These are phyloP conservation scores for Paratinospora sagittata DNA, from an alignment of 164 flowering plant genomes.

Conservation along the genomic window DNA sequence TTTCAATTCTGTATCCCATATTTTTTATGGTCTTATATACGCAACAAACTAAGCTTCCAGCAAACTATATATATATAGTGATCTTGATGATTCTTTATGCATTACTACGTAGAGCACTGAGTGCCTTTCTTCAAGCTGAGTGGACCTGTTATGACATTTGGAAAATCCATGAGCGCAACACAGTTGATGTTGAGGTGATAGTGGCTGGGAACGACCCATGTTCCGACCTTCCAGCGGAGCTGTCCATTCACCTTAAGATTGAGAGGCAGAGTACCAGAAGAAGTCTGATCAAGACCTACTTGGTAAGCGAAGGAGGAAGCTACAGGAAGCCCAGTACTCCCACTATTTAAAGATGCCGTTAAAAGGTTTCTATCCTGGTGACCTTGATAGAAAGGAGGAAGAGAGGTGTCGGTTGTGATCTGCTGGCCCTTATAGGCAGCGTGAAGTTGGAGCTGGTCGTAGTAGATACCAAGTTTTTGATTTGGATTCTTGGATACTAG, in stretches of 20 bases:
- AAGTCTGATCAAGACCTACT: conserved; percentile 37
- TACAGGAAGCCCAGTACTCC: conserved; percentile 35
- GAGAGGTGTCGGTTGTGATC: conserved; percentile 17
- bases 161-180: conserved; percentile 16
- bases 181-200: conserved; percentile 47
- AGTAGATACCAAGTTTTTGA: conserved; percentile 26
- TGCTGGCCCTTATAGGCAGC: conserved; percentile 29
- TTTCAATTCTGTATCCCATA: too few species aligned
- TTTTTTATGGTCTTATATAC: too few species aligned
- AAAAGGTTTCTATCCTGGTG: conserved; percentile 24
- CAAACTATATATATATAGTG: too few species aligned
- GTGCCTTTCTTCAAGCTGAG: conserved; percentile 15
- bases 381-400: conserved; percentile 31
- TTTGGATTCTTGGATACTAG: conserved; percentile 26
- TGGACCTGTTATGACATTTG: conserved; percentile 7
- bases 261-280: conserved; percentile 34
- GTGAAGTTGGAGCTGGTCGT: conserved; percentile 21
- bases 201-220: conserved; percentile 54
- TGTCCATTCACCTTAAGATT: conserved; percentile 40
- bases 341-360: conserved; percentile 17
- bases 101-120: conserved; percentile 17
- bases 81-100: conserved; percentile 7
- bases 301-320: conserved; percentile 44
- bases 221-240: conserved; percentile 65
- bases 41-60: too few species aligned